These are phyloP conservation scores for Cryptococcus sp. DNA, from an alignment of 1,284 basidiomycete genomes.

Conservation along the genomic window DNA sequence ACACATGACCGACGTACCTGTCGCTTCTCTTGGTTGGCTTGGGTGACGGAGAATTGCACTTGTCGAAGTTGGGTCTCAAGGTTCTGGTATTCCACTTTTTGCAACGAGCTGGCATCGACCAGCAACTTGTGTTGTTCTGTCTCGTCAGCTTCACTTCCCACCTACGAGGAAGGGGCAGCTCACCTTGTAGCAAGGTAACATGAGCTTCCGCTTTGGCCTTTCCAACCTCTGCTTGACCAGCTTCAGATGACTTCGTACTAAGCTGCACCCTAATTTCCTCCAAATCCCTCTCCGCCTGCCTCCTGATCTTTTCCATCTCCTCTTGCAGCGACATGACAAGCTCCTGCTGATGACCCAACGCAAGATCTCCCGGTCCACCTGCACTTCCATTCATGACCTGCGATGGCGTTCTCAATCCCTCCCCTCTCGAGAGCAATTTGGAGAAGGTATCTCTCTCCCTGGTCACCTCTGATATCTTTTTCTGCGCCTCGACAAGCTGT, in stretches of 20 bases:
- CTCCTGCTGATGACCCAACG: slow-evolving; percentile 16
- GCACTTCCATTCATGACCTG: not conserved
- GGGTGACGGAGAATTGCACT: slow-evolving; percentile 29
- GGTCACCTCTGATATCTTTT: slow-evolving; percentile 67
- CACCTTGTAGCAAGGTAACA: slow-evolving; percentile 65
- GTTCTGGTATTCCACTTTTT: slow-evolving; percentile 35
- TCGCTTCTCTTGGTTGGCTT: slow-evolving; percentile 34
- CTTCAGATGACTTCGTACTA: slow-evolving; percentile 57
- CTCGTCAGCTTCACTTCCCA: slow-evolving; percentile 8
- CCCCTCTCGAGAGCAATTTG: slow-evolving; percentile 55
- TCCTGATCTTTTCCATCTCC: slow-evolving; percentile 61
- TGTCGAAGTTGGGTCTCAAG: slow-evolving; percentile 36
- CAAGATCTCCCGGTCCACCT: slow-evolving; percentile 20
- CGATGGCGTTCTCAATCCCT: slow-evolving; percentile 22
- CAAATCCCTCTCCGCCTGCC: slow-evolving; percentile 63
- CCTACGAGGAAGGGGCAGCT: slow-evolving; percentile 21
- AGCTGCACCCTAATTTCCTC: slow-evolving; percentile 63
- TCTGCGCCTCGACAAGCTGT: slow-evolving; percentile 64
- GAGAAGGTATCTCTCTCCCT: slow-evolving; percentile 85
- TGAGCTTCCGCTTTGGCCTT: slow-evolving; percentile 76
- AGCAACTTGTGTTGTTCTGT: slow-evolving; percentile 45
- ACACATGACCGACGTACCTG: slow-evolving; percentile 15
- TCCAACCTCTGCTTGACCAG: slow-evolving; percentile 59
- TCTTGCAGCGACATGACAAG: slow-evolving; percentile 29
- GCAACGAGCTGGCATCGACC: slow-evolving; percentile 37